These are phyloP conservation scores for Luffa aegyptiaca DNA, from an alignment of 306 rosid genomes.

Conservation along the genomic window DNA sequence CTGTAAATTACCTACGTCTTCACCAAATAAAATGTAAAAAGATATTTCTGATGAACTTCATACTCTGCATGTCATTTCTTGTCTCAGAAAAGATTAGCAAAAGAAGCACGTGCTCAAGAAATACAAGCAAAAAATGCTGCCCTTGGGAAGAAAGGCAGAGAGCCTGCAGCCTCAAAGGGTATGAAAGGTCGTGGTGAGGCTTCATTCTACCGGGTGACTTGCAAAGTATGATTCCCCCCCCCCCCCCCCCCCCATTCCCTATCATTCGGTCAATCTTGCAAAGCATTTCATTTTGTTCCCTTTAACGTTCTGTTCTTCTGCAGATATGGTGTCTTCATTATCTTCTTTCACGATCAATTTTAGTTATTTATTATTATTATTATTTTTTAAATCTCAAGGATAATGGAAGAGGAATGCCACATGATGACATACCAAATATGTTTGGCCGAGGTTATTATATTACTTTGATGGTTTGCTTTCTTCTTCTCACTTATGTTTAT, in stretches of 20 bases:
- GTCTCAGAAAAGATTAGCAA: slow-evolving; percentile 67
- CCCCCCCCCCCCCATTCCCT: slow-evolving; percentile 6
- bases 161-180: slow-evolving; percentile 47
- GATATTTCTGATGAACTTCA: background rate
- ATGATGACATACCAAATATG: slow-evolving; percentile 97
- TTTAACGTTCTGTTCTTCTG: background rate
- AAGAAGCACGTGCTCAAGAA: slow-evolving; percentile 82
- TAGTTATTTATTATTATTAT: background rate
- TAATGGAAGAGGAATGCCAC: slow-evolving; percentile 97
- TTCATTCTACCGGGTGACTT: slow-evolving; percentile 82
- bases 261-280: background rate
- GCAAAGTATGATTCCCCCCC: slow-evolving; percentile 53
- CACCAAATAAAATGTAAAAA: background rate
- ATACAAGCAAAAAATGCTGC: slow-evolving; percentile 68
- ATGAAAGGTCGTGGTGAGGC: slow-evolving; percentile 86
- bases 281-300: background rate
- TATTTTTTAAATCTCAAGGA: slow-evolving; percentile 42
- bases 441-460: slow-evolving; percentile 81
- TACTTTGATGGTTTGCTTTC: slow-evolving; percentile 6
- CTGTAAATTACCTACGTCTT: background rate
- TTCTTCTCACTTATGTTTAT: background rate
- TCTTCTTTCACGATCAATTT: background rate
- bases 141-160: slow-evolving; percentile 75
- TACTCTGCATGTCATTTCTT: background rate
- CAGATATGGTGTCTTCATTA: background rate